phyloP scores from a whole-genome alignment of 805 yeast species.

The Candida nemodendra region DNA sequence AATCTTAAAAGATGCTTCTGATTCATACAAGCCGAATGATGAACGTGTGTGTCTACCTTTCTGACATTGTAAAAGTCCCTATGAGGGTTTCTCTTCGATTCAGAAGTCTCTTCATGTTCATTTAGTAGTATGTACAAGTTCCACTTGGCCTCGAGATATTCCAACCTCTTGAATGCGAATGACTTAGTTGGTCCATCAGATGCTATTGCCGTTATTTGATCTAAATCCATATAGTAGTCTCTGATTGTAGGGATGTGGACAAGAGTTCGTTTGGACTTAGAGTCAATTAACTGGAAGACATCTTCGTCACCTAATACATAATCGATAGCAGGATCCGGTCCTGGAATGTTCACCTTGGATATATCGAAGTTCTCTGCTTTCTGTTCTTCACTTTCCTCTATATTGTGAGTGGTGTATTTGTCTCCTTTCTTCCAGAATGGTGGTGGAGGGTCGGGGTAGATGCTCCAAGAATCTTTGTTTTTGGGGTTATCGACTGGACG shows the following conservation, averaged over 20 bases:
- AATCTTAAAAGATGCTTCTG: conserved; percentile 94
- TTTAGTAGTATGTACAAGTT: conserved; percentile 82
- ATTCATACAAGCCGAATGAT: conserved; percentile 98
- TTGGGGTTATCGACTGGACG: conserved; percentile 80
- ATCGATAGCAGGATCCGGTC: conserved; percentile 37
- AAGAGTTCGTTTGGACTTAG: conserved; percentile 34
- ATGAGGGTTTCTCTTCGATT: conserved; percentile 90
- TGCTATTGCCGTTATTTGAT: conserved; percentile 66
- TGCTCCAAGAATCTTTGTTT: conserved; percentile 66
- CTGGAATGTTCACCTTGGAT: conserved; percentile 54
- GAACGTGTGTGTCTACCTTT: conserved; percentile 98
- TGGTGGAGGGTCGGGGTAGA: conserved; percentile 92
- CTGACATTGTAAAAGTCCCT: conserved; percentile 96
- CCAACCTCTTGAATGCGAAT: conserved; percentile 90
- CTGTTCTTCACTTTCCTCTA: conserved; percentile 29
- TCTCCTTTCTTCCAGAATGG: conserved; percentile 70
- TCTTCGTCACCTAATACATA: conserved; percentile 58
- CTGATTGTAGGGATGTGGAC: conserved; percentile 75
- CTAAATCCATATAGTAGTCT: conserved; percentile 84
- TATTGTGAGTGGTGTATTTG: conserved; percentile 10
- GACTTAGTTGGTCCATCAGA: conserved; percentile 97
- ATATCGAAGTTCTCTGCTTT: conserved; percentile 58
- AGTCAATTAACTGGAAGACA: conserved; percentile 52
- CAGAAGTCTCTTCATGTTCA: conserved; percentile 89
- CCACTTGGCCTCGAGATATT: conserved; percentile 96